Conservation (phyloP, 306 rosid genomes). For the Boehmeria nivea region DNA sequence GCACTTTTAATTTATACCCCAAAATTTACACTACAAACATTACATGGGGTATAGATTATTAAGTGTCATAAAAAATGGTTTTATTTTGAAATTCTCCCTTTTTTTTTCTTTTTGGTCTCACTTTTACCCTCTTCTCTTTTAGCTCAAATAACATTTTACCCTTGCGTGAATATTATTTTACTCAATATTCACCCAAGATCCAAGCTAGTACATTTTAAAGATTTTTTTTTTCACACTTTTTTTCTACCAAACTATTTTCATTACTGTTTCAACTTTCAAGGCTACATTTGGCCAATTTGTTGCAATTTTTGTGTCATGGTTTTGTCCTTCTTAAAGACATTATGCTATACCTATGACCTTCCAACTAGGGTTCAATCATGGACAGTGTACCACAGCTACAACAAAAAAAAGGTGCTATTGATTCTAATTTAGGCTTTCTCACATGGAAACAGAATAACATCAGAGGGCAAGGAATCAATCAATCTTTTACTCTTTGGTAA, state of each 20-base stretch:
- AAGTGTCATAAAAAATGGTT: no score
- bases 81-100: no score
- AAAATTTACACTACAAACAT: no score
- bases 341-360: slow-evolving; percentile 5
- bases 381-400: not conserved
- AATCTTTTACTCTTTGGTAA: slow-evolving; percentile 1
- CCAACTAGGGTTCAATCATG: slow-evolving; percentile 6
- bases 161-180: not conserved
- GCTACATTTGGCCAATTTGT: not conserved
- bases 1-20: no score
- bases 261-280: not conserved
- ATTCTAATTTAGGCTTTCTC: not conserved
- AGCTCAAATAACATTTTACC: not conserved
- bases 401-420: slow-evolving; percentile 1
- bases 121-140: no score
- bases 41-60: no score
- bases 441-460: slow-evolving; percentile 1
- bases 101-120: no score
- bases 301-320: no score
- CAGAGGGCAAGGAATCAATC: not conserved
- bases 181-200: not conserved
- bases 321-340: slow-evolving; percentile 3
- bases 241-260: not conserved
- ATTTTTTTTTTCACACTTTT: not conserved
- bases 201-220: not conserved